A percentile compares a stretch with the other conserved stretches of the same genome.
These are phyloP conservation scores for Volutella citrinella DNA, from an alignment of 2,329 filamentous ascomycete genomes.

Conservation along the genomic window DNA sequence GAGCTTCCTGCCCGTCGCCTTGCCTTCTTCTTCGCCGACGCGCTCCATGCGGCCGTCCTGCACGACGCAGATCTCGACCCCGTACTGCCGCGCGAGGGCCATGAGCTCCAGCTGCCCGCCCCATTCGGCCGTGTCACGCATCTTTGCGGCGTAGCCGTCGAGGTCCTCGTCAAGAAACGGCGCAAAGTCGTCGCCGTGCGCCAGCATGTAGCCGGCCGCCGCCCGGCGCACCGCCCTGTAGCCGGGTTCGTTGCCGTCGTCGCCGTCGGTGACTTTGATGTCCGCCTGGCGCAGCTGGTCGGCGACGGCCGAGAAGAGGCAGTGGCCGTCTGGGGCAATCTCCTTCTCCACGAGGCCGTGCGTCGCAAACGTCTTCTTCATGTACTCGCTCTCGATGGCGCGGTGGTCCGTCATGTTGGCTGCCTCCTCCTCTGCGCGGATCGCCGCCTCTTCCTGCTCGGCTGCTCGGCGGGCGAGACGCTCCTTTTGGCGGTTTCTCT, in stretches of 20 bases:
- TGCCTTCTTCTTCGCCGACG: constrained; percentile 52
- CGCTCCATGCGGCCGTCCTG: constrained; percentile 80
- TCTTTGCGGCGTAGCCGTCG: constrained; percentile 68
- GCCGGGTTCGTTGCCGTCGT: constrained; percentile 25
- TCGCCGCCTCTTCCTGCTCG: constrained; percentile 69
- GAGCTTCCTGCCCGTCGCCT: constrained; percentile 52
- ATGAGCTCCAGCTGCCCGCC: constrained; percentile 88
- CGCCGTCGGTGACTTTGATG: constrained; percentile 37
- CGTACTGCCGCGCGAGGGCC: constrained; percentile 79
- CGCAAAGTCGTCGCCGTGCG: constrained; percentile 75
- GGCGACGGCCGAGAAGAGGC: constrained; percentile 87
- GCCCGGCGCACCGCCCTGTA: constrained; percentile 68
- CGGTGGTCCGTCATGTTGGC: constrained; percentile 70
- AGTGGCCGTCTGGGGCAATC: constrained; percentile 90
- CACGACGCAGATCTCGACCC: constrained; percentile 77
- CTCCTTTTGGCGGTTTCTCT: constrained; percentile 88
- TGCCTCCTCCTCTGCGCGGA: constrained; percentile 72
- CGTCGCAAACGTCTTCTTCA: constrained; percentile 64
- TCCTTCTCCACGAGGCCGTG: constrained; percentile 69
- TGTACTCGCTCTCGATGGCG: constrained; percentile 64
- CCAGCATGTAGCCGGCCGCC: constrained; percentile 74
- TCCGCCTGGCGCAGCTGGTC: constrained; percentile 66
- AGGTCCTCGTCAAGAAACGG: constrained; percentile 84
- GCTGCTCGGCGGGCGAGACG: constrained; percentile 85
- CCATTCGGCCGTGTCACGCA: constrained; percentile 90